Evolutionary conservation across 257 asterid genomes (phyloP).

Genomic region (Ocimum tenuiflorum): DNA sequence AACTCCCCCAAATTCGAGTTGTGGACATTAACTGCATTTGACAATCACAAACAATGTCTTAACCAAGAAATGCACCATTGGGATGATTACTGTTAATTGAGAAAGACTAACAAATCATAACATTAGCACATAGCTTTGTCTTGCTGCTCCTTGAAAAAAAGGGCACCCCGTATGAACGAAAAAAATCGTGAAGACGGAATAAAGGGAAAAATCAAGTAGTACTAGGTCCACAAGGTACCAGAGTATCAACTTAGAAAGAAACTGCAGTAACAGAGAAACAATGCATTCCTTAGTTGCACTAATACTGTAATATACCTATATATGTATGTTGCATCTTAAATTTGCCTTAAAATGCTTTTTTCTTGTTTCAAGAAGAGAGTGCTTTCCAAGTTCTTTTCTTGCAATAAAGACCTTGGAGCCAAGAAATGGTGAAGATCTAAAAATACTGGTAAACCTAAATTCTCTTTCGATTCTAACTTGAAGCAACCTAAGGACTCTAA

Average conservation of each 20-base stretch:
- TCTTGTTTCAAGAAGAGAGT: not conserved
- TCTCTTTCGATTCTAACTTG: not conserved
- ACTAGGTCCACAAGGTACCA: not conserved
- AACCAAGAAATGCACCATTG: not conserved
- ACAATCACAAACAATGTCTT: not conserved
- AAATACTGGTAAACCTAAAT: not conserved
- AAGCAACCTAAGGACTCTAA: not conserved
- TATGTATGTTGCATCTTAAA: not conserved
- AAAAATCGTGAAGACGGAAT: not conserved
- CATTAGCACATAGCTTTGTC: not conserved
- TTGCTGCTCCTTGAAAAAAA: not conserved
- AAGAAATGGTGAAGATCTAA: not conserved
- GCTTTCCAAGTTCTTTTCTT: not conserved
- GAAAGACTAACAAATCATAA: not conserved
- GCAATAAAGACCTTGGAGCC: not conserved
- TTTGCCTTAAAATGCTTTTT: not conserved
- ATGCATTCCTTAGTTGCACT: not conserved
- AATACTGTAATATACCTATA: not conserved
- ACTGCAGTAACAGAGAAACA: not conserved
- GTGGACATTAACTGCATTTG: not conserved
- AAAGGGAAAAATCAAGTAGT: not conserved
- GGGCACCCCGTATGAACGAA: not conserved
- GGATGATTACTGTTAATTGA: not conserved
- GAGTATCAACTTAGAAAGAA: not conserved
- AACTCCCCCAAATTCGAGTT: not conserved